phyloP scores from a whole-genome alignment of 1,139 yeast species.

The Pneumocystis canis region DNA sequence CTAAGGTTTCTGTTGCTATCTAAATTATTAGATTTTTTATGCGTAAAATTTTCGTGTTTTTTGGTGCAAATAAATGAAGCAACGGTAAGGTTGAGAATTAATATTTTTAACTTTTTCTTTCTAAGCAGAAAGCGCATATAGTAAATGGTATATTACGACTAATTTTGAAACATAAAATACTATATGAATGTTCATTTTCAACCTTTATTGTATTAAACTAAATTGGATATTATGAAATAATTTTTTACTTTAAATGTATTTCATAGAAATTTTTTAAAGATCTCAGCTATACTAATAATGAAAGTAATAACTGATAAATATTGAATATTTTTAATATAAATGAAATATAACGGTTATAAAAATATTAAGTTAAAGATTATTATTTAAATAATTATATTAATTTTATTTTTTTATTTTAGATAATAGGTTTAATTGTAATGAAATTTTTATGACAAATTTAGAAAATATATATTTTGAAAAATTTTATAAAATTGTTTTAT shows the following conservation, averaged over 20 bases:
- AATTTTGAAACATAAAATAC: constrained; percentile 70
- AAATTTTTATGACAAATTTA: neutral
- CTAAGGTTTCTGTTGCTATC: neutral
- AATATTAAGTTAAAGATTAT: constrained; percentile 56
- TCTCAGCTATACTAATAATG: constrained; percentile 65
- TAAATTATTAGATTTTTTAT: neutral
- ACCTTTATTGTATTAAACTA: constrained; percentile 1
- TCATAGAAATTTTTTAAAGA: constrained; percentile 76
- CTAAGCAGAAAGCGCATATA: constrained; percentile 1
- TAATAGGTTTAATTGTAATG: neutral
- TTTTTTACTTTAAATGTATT: constrained; percentile 83
- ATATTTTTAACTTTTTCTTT: neutral
- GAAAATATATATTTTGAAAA: no score
- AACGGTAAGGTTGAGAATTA: neutral
- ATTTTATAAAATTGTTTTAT: neutral
- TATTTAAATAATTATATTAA: constrained; percentile 27
- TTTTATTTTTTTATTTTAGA: neutral
- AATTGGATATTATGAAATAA: constrained; percentile 39
- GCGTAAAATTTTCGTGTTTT: neutral
- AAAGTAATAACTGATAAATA: constrained; percentile 89
- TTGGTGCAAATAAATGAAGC: neutral
- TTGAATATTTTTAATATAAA: constrained; percentile 57
- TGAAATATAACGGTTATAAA: constrained; percentile 75
- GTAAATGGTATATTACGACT: constrained; percentile 65
- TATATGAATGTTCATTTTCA: constrained; percentile 36